These are phyloP conservation scores for Artemisia tridentata DNA, from an alignment of 129 eudicot genomes.

Conservation along the genomic window DNA sequence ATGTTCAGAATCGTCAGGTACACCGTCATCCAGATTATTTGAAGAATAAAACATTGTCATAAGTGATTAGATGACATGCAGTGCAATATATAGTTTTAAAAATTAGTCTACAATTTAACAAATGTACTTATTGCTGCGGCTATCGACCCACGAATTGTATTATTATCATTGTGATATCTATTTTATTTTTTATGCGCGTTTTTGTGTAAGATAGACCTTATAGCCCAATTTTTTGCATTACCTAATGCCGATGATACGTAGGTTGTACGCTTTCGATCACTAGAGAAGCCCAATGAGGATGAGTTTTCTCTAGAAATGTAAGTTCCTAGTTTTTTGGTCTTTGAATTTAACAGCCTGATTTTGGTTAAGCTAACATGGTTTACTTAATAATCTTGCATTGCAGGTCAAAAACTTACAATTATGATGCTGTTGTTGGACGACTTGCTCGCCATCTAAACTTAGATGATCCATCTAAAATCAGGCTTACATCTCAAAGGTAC, in stretches of 20 bases:
- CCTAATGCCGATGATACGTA: slow-evolving; percentile 9
- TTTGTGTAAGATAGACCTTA: background rate
- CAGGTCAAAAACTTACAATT: slow-evolving; percentile 59
- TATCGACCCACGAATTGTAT: too few species aligned
- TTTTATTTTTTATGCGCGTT: background rate
- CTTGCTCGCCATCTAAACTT: slow-evolving; percentile 53
- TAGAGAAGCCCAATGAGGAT: slow-evolving; percentile 68
- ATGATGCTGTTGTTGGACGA: slow-evolving; percentile 59
- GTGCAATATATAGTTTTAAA: too few species aligned
- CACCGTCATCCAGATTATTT: background rate
- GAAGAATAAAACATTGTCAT: too few species aligned
- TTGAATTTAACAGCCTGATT: background rate
- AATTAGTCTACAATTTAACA: too few species aligned
- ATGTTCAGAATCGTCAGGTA: slow-evolving; percentile 77
- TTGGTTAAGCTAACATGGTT: background rate
- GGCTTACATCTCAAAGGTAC: slow-evolving; percentile 69
- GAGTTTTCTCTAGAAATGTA: slow-evolving; percentile 60
- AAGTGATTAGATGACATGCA: too few species aligned
- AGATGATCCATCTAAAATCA: slow-evolving; percentile 59
- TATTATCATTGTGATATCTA: background rate
- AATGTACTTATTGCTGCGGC: too few species aligned
- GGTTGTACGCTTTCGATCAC: slow-evolving; percentile 61
- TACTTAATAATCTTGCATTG: background rate
- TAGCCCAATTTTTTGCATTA: background rate
- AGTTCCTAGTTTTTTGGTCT: slow-evolving; percentile 4